Conservation (phyloP, 306 rosid species). For the Glycyrrhiza uralensis region DNA sequence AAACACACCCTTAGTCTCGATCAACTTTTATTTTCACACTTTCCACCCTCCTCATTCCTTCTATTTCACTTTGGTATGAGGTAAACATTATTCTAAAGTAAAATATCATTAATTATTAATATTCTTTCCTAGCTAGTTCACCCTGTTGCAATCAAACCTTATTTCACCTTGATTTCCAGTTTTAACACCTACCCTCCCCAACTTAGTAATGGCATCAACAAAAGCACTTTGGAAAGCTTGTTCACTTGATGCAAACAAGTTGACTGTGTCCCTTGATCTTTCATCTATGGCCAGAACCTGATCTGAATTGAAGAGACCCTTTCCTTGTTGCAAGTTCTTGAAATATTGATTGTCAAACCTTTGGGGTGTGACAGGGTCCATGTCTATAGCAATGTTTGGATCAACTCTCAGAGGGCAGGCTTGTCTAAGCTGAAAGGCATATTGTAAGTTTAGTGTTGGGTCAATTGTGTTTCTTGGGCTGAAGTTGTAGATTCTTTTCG, state of each 20-base stretch:
- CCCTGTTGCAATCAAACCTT: constrained; percentile 46
- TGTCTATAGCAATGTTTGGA: constrained; percentile 51
- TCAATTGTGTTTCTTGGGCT: constrained; percentile 52
- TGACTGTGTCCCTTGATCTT: constrained; percentile 56
- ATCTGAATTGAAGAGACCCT: constrained; percentile 68
- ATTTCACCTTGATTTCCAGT: constrained; percentile 64
- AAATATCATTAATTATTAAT: neutral
- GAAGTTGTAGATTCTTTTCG: constrained; percentile 55
- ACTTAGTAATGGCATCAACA: constrained; percentile 58
- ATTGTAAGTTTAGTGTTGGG: constrained; percentile 49
- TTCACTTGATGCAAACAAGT: constrained; percentile 56
- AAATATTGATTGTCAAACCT: constrained; percentile 63
- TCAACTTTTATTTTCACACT: too few species aligned
- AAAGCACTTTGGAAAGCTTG: constrained; percentile 51
- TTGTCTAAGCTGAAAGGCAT: constrained; percentile 52
- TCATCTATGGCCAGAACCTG: constrained; percentile 50
- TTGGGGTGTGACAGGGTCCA: constrained; percentile 64
- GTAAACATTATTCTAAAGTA: too few species aligned
- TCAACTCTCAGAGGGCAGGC: constrained; percentile 57
- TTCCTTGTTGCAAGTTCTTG: constrained; percentile 71
- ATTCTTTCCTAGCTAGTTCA: constrained; percentile 26
- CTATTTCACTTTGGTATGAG: neutral
- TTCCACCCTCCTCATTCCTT: neutral
- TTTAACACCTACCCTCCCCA: constrained; percentile 66
- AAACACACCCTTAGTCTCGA: too few species aligned